These are phyloP conservation scores for Yamadazyma philogaea DNA, from an alignment of 805 yeast genomes.

Conservation along the genomic window DNA sequence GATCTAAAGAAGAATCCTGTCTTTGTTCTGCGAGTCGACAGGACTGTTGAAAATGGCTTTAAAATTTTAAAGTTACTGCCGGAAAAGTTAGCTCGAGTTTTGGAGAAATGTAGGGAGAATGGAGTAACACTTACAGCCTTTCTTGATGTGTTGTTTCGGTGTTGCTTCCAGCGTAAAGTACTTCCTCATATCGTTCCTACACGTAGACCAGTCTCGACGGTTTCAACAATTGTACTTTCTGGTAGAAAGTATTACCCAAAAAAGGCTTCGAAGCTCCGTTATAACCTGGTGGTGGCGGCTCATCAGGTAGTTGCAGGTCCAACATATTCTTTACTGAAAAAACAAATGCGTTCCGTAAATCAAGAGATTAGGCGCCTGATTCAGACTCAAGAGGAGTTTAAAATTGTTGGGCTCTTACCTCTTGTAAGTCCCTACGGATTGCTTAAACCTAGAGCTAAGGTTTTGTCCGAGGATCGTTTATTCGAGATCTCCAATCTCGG, in stretches of 20 bases:
- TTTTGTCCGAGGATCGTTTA: background rate
- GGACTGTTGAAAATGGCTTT: background rate
- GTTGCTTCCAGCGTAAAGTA: slow-evolving; percentile 11
- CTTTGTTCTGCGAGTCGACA: background rate
- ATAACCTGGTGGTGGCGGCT: slow-evolving; percentile 2
- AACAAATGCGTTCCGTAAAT: background rate
- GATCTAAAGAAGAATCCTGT: slow-evolving; percentile 7
- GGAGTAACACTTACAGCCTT: slow-evolving; percentile 12
- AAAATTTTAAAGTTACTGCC: slow-evolving; percentile 1
- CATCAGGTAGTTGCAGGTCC: background rate
- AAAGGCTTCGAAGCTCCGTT: background rate
- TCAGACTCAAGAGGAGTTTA: background rate
- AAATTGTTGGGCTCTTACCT: slow-evolving; percentile 1
- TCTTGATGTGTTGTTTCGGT: slow-evolving; percentile 8
- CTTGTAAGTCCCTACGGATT: background rate
- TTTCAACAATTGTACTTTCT: slow-evolving; percentile 5
- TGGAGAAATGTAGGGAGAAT: background rate
- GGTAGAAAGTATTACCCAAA: slow-evolving; percentile 12
- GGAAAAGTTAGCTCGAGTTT: background rate
- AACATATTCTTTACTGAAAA: background rate
- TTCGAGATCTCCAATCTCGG: slow-evolving; percentile 15
- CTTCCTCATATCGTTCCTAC: background rate
- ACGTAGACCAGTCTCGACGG: background rate
- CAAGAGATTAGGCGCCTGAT: background rate
- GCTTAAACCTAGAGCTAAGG: slow-evolving; percentile 1